Base-by-base conservation (phyloP, 345 rosid species). In the Adansonia digitata region DNA sequence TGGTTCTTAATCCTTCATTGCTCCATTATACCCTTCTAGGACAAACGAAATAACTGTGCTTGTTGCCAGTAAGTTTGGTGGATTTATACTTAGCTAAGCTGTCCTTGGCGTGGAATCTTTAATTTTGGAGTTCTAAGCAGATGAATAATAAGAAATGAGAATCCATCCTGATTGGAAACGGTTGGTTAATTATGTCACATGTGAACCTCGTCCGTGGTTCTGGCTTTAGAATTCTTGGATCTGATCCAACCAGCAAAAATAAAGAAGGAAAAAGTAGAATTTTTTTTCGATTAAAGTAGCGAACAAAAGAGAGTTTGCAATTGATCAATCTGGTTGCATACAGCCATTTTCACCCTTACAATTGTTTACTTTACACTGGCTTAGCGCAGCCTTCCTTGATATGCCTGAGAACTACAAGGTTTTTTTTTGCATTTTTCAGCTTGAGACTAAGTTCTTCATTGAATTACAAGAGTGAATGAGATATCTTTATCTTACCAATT, bases 141-240 rank as follows among this genome's bases (percentile, higher is more conserved):
- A 31, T 31, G 34, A 31, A 39, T 24, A 9, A 53, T 42, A 9
- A 45, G 7, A 62, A 40, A 31, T 11, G 49, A 24, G 13, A 39
- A 12, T 42, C 48, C 49, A 5, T 37, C 51, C 13, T 37, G 27
- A 0, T n/a, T 11, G 5, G 74, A 70, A 48, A 61, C 27, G 31
- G 37, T 63, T 14, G 13, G 37, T 68, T 71, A 60, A 76, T 57
- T 60, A 51, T 62, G 71, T 71, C 79, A 11, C 51, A 46, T 39
- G 51, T 59, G 46, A 55, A 48, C 42, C 66, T n/a, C n/a, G n/a
- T 77, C 26, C 2, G 39, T 46, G 45, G 45, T 45, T 64, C 52
- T 37, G 64, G 64, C n/a, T 5, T 27, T 14, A 29, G 8, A 59
- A 59, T 27, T 20, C 20, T 10, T 59, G 39, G 37, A 59, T 59